These are phyloP conservation scores for Cryptococcus sp. DNA, from an alignment of 1,284 basidiomycete species.

Conservation along the genomic window DNA sequence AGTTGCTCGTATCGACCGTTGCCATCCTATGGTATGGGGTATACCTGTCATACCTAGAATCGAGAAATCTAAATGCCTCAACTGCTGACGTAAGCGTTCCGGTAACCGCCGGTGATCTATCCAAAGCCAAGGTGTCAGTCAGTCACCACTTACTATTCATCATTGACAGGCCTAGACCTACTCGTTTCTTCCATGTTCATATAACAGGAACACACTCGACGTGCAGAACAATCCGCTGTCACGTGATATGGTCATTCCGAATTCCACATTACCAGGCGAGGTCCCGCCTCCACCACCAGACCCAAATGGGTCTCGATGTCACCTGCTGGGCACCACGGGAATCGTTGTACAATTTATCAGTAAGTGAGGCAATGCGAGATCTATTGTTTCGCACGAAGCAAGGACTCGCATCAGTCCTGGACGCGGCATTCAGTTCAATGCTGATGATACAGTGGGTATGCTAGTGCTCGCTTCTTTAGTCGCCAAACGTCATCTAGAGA, in stretches of 20 bases:
- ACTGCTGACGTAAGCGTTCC: too few species aligned
- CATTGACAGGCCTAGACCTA: too few species aligned
- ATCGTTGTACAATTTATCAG: conserved; percentile 43
- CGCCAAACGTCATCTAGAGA: conserved; percentile 82
- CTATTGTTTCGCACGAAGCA: conserved; percentile 46
- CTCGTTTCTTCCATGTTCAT: too few species aligned
- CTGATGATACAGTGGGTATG: conserved; percentile 64
- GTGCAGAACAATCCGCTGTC: too few species aligned
- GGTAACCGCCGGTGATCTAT: too few species aligned
- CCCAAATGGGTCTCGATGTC: conserved; percentile 36
- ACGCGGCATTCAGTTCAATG: background rate
- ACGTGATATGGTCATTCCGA: background rate
- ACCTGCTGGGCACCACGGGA: conserved; percentile 50
- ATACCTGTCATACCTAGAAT: background rate
- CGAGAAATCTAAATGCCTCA: too few species aligned
- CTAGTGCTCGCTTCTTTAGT: conserved; percentile 80
- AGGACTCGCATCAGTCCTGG: too few species aligned
- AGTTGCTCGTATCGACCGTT: background rate
- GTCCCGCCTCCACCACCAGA: background rate
- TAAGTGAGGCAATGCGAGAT: too few species aligned
- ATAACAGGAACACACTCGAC: too few species aligned
- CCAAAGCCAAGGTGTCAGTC: too few species aligned
- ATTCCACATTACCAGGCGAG: background rate
- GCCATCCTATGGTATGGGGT: background rate
- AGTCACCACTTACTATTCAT: too few species aligned